Evolutionary conservation across 2,329 filamentous ascomycete species (phyloP), one percentile per base, ranked within the genome.

Genomic region (Basipetospora sp.): DNA sequence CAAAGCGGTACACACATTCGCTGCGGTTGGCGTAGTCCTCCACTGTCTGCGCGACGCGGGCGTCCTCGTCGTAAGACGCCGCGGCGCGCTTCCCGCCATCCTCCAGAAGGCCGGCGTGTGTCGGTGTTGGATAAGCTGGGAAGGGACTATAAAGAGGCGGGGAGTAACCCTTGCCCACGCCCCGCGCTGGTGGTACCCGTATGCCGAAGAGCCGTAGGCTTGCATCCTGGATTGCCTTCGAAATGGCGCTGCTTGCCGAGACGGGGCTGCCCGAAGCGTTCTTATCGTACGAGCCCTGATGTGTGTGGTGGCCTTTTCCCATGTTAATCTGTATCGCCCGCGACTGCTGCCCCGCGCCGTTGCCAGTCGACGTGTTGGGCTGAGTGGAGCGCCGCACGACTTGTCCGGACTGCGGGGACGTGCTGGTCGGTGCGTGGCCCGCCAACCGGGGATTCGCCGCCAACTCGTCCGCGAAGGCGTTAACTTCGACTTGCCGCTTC

Each of bases 1-100:
- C 90, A 57, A 98, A 96, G 3, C 88, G 87, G 54, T 87, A 98
- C 3, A 98, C 87, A 32, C 94, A 90, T 55, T 98, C 87, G 52
- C 87, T 94, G 28, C 87, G 72, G 22, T 86, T 90, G 2, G 90
- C 90, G 45, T 84, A 80, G 48, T 96, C 87, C 55, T 98, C 88
- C 41, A 96, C 86, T 31, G 74, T 71, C 50, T 86, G 80, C 3
- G 88, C 76, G 29, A 82, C 77, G 45, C 73, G 74, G 13, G 70
- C 66, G 52, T 96, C 90, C 51, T 94, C 87, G 45, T 94, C 86
- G 14, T 48, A 53, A 15, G 75, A 60, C 3, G 70, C 68, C 3
- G 63, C 57, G 26, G 63, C 57, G 26, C 63, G 67, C 15, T 69
- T 80, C 9, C 70, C 71, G 38, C n/a, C n/a, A n/a, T 79, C 77